Evolutionary conservation across 2,329 filamentous ascomycete species (phyloP).

Genomic region (Metarhizium humberi): DNA sequence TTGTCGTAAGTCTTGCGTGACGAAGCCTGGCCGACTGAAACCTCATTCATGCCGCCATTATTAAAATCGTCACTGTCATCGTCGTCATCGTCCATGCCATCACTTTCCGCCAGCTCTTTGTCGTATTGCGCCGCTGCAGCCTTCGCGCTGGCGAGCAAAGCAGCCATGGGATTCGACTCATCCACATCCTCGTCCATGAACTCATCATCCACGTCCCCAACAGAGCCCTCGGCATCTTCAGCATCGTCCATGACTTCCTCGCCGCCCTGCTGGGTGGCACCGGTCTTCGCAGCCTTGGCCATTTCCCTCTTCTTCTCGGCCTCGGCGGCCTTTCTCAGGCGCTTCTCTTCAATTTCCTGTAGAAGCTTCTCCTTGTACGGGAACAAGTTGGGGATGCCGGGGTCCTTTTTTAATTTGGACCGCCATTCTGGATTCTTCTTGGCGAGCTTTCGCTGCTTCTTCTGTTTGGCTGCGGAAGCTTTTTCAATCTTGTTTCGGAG

Average conservation of each 20-base stretch:
- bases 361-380: constrained; percentile 96
- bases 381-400: constrained; percentile 93
- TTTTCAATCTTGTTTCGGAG: constrained; percentile 96
- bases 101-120: constrained; percentile 49
- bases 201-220: constrained; percentile 41
- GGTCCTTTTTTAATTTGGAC: constrained; percentile 92
- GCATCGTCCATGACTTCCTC: constrained; percentile 37
- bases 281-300: constrained; percentile 57
- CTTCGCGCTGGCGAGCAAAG: constrained; percentile 75
- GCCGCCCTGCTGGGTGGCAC: constrained; percentile 33
- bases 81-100: constrained; percentile 42
- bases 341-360: constrained; percentile 86
- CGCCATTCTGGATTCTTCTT: constrained; percentile 98
- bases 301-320: constrained; percentile 60
- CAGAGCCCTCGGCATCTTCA: constrained; percentile 38
- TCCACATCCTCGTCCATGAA: constrained; percentile 51
- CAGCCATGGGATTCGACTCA: constrained; percentile 79
- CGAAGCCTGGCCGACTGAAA: constrained; percentile 43
- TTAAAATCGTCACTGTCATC: constrained; percentile 32
- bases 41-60: constrained; percentile 46
- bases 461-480: constrained; percentile 79
- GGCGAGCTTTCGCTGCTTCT: constrained; percentile 76
- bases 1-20: constrained; percentile 90
- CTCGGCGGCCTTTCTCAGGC: constrained; percentile 73
- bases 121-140: constrained; percentile 71